phyloP scores from a whole-genome alignment of 345 rosid species.

The Lagerstroemia speciosa region DNA sequence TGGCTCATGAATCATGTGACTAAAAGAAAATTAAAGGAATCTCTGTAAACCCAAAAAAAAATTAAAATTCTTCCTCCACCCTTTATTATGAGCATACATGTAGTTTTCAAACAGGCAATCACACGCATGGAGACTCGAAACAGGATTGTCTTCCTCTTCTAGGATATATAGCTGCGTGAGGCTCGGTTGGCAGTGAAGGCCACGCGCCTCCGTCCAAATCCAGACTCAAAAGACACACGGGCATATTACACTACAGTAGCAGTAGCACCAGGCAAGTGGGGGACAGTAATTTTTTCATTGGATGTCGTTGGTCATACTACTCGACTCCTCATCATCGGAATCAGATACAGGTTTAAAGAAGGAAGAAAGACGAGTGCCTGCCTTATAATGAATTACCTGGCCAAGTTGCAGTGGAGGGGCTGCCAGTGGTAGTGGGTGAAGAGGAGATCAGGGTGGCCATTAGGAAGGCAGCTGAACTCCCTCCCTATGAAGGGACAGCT shows the following conservation, averaged over 20 bases:
- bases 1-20: neutral
- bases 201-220: slow-evolving; percentile 1
- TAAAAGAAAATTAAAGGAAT: neutral
- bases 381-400: too few relatives aligned
- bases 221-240: too few relatives aligned
- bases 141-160: too few relatives aligned
- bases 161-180: too few relatives aligned
- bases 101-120: neutral
- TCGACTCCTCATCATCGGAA: too few relatives aligned
- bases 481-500: slow-evolving; percentile 58
- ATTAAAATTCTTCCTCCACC: neutral
- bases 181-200: neutral
- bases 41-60: neutral
- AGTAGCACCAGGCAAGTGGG: too few relatives aligned
- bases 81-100: neutral
- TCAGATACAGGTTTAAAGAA: too few relatives aligned
- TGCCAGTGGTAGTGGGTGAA: slow-evolving; percentile 62
- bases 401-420: slow-evolving; percentile 48
- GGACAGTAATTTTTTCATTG: too few relatives aligned
- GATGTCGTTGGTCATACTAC: too few relatives aligned
- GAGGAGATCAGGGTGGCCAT: slow-evolving; percentile 63
- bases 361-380: neutral
- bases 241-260: too few relatives aligned
- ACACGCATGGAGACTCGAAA: too few relatives aligned
- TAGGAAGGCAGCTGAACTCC: slow-evolving; percentile 52